Evolutionary conservation across 2,329 filamentous ascomycete species (phyloP).

Genomic region (Beauveria australis): DNA sequence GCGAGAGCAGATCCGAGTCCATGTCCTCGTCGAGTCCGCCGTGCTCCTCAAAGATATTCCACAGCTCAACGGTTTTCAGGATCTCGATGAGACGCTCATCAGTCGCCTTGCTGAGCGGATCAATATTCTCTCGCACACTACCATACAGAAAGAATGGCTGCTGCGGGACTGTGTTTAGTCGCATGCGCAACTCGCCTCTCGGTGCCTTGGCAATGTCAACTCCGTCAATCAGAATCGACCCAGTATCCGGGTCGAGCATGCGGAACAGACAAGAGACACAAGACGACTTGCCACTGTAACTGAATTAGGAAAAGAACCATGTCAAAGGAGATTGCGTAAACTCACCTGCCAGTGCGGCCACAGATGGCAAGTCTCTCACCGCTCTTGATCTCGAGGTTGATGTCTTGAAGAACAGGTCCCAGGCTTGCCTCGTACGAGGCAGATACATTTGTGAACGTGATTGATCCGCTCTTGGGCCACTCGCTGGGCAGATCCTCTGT

Average conservation of each 20-base stretch:
- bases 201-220: slow-evolving; percentile 25
- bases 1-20: slow-evolving; percentile 24
- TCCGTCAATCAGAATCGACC: slow-evolving; percentile 37
- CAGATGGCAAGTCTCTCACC: slow-evolving; percentile 33
- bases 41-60: slow-evolving; percentile 28
- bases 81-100: slow-evolving; percentile 35
- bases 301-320: slow-evolving; percentile 14
- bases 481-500: slow-evolving; percentile 12
- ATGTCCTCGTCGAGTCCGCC: slow-evolving; percentile 31
- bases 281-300: slow-evolving; percentile 22
- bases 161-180: slow-evolving; percentile 40
- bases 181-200: slow-evolving; percentile 17
- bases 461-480: slow-evolving; percentile 22
- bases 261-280: slow-evolving; percentile 37
- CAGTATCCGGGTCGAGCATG: slow-evolving; percentile 34
- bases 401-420: slow-evolving; percentile 20
- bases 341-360: slow-evolving; percentile 34
- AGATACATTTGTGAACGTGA: slow-evolving; percentile 20
- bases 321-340: neutral
- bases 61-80: slow-evolving; percentile 36
- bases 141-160: slow-evolving; percentile 42
- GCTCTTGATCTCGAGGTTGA: slow-evolving; percentile 22
- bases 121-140: slow-evolving; percentile 40
- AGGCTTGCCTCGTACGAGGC: slow-evolving; percentile 21
- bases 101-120: slow-evolving; percentile 28